phyloP scores from a whole-genome alignment of 2,329 filamentous ascomycete species.

The Simplicillium sp. region DNA sequence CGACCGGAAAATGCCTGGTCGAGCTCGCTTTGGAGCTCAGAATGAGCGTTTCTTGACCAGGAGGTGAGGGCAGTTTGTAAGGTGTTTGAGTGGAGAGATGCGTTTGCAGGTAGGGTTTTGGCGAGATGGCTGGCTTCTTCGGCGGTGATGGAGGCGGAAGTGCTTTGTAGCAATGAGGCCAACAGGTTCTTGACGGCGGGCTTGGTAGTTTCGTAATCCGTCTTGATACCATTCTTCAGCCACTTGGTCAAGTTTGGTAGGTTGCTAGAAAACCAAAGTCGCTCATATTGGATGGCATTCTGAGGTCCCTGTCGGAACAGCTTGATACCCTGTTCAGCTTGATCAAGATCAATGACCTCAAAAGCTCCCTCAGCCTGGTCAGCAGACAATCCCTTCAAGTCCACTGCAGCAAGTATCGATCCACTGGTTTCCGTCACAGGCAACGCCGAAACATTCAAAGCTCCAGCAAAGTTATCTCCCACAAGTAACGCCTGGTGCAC shows the following conservation, averaged over 20 bases:
- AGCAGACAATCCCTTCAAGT: constrained; percentile 38
- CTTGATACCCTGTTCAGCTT: constrained; percentile 53
- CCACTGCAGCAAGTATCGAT: constrained; percentile 45
- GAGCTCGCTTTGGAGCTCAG: constrained; percentile 72
- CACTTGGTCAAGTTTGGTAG: constrained; percentile 56
- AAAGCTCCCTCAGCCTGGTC: constrained; percentile 32
- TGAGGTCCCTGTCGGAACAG: constrained; percentile 60
- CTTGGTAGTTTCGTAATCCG: constrained; percentile 43
- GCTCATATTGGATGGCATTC: constrained; percentile 64
- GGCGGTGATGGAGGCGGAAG: constrained; percentile 38
- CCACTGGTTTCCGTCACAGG: constrained; percentile 26
- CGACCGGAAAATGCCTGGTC: constrained; percentile 67
- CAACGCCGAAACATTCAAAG: constrained; percentile 41
- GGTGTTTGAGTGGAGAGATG: constrained; percentile 27
- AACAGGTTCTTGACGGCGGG: constrained; percentile 58
- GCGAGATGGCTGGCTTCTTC: constrained; percentile 33
- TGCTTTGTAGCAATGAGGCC: constrained; percentile 51
- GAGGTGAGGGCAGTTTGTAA: constrained; percentile 52
- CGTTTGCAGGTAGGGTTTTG: constrained; percentile 17
- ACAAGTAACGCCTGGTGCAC: constrained; percentile 76
- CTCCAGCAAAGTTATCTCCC: constrained; percentile 61
- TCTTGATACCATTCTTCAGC: constrained; percentile 42
- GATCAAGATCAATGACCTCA: constrained; percentile 51
- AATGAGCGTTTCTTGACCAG: constrained; percentile 75
- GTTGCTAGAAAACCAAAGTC: constrained; percentile 64